Conservation (phyloP, 805 yeast genomes). For the Myxozyma melibiosi region DNA sequence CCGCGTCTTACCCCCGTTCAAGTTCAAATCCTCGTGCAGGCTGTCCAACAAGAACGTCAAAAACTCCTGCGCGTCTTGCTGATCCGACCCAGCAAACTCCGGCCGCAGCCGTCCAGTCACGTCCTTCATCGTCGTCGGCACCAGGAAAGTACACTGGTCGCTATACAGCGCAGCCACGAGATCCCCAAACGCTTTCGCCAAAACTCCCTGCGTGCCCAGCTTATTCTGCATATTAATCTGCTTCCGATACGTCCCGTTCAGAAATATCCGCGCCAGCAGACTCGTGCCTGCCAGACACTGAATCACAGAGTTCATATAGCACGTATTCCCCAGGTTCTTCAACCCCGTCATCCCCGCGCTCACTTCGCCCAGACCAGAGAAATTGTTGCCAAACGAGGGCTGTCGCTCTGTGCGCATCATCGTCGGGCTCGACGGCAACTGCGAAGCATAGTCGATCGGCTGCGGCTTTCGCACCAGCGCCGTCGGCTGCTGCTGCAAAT, state of each 20-base stretch:
- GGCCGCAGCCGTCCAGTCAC: constrained; percentile 67
- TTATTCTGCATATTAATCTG: constrained; percentile 73
- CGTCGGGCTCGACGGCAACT: constrained; percentile 12
- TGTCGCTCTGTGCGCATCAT: constrained; percentile 16
- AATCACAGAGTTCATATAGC: constrained; percentile 88
- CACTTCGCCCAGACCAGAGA: constrained; percentile 24
- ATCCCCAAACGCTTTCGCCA: constrained; percentile 69
- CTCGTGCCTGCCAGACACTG: constrained; percentile 82
- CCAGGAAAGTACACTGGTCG: constrained; percentile 51
- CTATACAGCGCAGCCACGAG: constrained; percentile 57
- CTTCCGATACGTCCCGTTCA: constrained; percentile 59
- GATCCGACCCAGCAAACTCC: constrained; percentile 67
- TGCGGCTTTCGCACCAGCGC: neutral
- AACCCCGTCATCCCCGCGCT: constrained; percentile 61
- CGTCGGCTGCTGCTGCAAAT: neutral
- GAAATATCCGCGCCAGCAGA: constrained; percentile 63
- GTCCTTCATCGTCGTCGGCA: constrained; percentile 67
- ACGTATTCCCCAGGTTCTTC: constrained; percentile 82
- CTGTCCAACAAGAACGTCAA: constrained; percentile 73
- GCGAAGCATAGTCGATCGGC: constrained; percentile 7
- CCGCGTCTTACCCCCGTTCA: constrained; percentile 58
- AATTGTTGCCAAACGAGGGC: constrained; percentile 21
- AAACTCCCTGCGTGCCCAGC: constrained; percentile 77
- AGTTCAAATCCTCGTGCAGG: constrained; percentile 80
- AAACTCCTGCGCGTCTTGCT: constrained; percentile 86